Conservation (phyloP, 805 yeast genomes). For the Huiozyma sinensis region DNA sequence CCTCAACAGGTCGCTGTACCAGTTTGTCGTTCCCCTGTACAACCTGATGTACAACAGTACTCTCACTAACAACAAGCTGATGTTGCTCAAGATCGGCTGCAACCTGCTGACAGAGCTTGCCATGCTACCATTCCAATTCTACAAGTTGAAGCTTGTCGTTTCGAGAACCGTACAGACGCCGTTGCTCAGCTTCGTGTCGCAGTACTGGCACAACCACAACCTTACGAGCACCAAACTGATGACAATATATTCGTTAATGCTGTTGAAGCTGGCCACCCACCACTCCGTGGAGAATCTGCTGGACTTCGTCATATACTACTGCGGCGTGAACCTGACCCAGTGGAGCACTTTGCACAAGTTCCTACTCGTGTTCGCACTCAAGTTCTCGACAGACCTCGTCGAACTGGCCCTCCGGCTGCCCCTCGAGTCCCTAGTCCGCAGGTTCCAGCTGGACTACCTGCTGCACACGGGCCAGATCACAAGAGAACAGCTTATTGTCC, state of each 20-base stretch:
- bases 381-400: neutral
- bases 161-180: neutral
- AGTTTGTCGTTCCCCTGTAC: neutral
- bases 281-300: neutral
- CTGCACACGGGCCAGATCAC: neutral
- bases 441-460: neutral
- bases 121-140: too few relatives aligned
- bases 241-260: neutral
- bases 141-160: too few relatives aligned
- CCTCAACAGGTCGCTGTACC: neutral
- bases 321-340: neutral
- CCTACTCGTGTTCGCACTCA: neutral
- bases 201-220: neutral
- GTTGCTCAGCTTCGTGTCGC: neutral
- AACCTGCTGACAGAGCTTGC: too few relatives aligned
- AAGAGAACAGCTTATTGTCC: neutral
- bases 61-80: too few relatives aligned
- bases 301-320: neutral
- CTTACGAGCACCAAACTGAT: neutral
- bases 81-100: too few relatives aligned
- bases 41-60: too few relatives aligned
- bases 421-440: neutral
- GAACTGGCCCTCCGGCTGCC: neutral
- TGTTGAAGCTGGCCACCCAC: neutral
- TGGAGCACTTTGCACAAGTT: neutral